Conservation (phyloP, 108 stramenopile genomes). For the Skeletonema tropicum region DNA sequence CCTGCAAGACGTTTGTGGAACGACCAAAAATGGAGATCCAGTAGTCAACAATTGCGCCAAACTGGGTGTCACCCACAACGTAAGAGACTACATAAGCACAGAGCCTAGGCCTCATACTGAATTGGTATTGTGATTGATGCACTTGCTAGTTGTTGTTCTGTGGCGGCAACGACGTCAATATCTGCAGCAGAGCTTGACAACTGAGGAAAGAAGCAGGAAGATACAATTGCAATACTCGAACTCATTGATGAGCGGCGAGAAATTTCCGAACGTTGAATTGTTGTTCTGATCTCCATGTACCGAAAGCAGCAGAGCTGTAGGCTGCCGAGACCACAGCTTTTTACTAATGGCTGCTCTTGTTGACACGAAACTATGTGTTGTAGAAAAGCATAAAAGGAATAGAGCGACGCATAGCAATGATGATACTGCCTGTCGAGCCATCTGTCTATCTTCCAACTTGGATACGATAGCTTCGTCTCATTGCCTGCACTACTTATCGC, state of each 20-base stretch:
- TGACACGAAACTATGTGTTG: constrained; percentile 5
- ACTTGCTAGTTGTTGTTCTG: not conserved
- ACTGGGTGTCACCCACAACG: constrained; percentile 26
- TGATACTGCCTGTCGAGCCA: not conserved
- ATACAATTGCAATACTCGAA: not conserved
- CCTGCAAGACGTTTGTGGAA: constrained; percentile 35
- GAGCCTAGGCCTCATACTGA: constrained; percentile 20
- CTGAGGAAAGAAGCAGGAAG: not conserved
- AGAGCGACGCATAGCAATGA: not conserved
- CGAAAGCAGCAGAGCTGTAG: not conserved
- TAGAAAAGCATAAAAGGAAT: not conserved
- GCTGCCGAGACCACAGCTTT: not conserved
- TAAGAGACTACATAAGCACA: constrained; percentile 39
- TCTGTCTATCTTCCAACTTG: not conserved
- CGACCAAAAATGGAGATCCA: constrained; percentile 38
- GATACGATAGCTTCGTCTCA: too few relatives aligned
- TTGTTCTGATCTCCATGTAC: not conserved
- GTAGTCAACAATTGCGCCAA: constrained; percentile 47
- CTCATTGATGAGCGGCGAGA: not conserved
- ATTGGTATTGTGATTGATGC: constrained; percentile 27
- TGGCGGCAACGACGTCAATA: not conserved
- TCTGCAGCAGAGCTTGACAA: not conserved
- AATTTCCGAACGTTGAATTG: not conserved
- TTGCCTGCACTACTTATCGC: too few relatives aligned
- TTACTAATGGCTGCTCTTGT: not conserved